Percentiles rank a stretch among this genome's conserved stretches.
These are phyloP conservation scores for Thalassiosira hispida DNA, from an alignment of 352 stramenopile genomes.

Conservation along the genomic window DNA sequence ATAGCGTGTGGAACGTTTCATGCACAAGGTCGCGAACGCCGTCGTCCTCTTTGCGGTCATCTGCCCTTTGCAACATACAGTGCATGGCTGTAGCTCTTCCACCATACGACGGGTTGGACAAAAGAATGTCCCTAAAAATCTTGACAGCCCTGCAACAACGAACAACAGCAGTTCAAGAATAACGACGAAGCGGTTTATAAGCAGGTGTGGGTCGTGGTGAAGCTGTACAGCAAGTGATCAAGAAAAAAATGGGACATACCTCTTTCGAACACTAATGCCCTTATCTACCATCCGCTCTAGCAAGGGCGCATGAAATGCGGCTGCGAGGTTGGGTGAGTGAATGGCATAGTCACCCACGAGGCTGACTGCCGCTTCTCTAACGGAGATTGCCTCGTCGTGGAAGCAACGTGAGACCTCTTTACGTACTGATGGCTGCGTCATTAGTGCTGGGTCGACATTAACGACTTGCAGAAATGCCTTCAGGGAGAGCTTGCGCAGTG, in stretches of 20 bases:
- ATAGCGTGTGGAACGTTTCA: slow-evolving; percentile 84
- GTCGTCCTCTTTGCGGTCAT: slow-evolving; percentile 85
- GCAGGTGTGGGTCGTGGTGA: neutral
- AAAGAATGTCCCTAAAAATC: slow-evolving; percentile 80
- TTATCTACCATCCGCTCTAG: slow-evolving; percentile 78
- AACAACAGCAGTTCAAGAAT: neutral
- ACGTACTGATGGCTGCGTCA: slow-evolving; percentile 78
- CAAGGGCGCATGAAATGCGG: slow-evolving; percentile 79
- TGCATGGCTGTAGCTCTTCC: slow-evolving; percentile 66
- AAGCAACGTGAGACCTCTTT: slow-evolving; percentile 83
- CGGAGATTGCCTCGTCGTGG: slow-evolving; percentile 84
- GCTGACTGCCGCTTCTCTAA: slow-evolving; percentile 83
- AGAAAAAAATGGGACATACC: slow-evolving; percentile 34
- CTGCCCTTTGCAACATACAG: slow-evolving; percentile 69
- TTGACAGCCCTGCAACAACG: slow-evolving; percentile 58
- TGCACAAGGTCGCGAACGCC: slow-evolving; percentile 83
- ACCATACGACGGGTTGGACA: slow-evolving; percentile 70
- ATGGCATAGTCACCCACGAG: slow-evolving; percentile 85
- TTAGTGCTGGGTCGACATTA: slow-evolving; percentile 80
- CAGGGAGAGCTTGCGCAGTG: slow-evolving; percentile 82
- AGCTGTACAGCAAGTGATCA: neutral
- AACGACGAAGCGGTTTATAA: neutral
- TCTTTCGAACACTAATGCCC: slow-evolving; percentile 81
- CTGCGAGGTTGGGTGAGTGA: slow-evolving; percentile 73
- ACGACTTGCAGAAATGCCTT: slow-evolving; percentile 83